Evolutionary conservation across 2,329 filamentous ascomycete genomes (phyloP).

Genomic region (Hyphodiscus sp.): DNA sequence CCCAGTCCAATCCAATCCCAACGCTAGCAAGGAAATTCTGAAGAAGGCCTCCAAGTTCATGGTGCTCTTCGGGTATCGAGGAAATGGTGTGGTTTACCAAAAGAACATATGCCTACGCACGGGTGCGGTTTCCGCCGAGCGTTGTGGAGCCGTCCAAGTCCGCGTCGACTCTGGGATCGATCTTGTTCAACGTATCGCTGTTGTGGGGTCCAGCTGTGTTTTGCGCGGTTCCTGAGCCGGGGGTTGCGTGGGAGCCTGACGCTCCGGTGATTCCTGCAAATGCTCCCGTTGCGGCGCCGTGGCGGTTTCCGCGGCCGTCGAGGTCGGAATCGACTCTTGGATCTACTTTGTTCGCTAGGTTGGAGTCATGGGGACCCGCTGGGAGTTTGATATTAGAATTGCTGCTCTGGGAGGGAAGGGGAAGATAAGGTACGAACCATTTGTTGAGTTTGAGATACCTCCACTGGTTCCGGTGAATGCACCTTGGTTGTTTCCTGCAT

Average conservation of each 20-base stretch:
- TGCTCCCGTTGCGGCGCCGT: constrained; percentile 17
- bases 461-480: constrained; percentile 11
- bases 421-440: constrained; percentile 22
- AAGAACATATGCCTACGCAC: not conserved
- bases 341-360: constrained; percentile 40
- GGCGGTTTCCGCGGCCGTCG: constrained; percentile 35
- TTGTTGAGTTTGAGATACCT: constrained; percentile 26
- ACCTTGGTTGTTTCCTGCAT: not conserved
- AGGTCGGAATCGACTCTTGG: constrained; percentile 47
- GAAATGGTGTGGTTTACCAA: not conserved
- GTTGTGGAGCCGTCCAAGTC: not conserved
- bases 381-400: no score
- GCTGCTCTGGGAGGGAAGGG: no score
- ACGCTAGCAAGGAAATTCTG: no score
- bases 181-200: constrained; percentile 47
- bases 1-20: no score
- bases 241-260: constrained; percentile 26
- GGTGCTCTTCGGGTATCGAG: not conserved
- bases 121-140: not conserved
- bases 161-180: not conserved
- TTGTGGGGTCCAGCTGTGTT: constrained; percentile 47
- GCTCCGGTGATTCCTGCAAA: constrained; percentile 25
- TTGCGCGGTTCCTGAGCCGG: constrained; percentile 31
- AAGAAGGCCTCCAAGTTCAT: not conserved
- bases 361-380: not conserved